Base-by-base conservation (phyloP, 257 asterid species). In the Plectranthus barbatus region DNA sequence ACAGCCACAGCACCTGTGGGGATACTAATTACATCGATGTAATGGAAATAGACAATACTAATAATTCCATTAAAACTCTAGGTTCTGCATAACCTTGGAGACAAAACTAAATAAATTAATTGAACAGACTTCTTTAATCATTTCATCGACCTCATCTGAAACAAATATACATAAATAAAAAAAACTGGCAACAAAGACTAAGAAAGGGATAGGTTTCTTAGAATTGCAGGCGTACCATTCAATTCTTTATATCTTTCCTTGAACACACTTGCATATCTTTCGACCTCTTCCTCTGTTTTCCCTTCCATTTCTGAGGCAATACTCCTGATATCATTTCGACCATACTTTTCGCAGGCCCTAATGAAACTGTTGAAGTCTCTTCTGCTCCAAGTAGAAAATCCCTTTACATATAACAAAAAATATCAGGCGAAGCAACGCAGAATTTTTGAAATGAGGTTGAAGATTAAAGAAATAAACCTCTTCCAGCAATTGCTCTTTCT, bases 271-370 rank as follows among this genome's bases (percentile, higher is more conserved):
- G 97, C 89, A 26, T 93, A 93, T 84, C 91, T 80, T 74, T 84
- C 96, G 23, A 93, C 97, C 74, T 93, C 99, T 52, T 85, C 95
- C 79, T 81, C 88, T 36, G 95, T 82, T 67, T 90, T 93, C 54
- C 95, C 97, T 75, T 93, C 99, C 90, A 90, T 93, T 82, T 93
- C 99, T 46, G 89, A 76, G 58, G 96, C 92, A 74, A 93, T 90
- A 55, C 87, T 77, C 56, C 15, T 70, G 8, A 87, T 80, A 72
- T 93, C 97, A 75, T 83, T 76, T 57, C 99, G 85, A 21, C 99
- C 97, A 73, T 87, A 90, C 79, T 93, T 93, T 69, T 93, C 99
- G 50, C 96, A 90, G 62, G 99, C 94, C 86, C 97, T 80, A 78
- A 90, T 85, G 82, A 90, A 93, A 67, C 91, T 65, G 73, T 81